phyloP scores from a whole-genome alignment of 2,329 filamentous ascomycete genomes.

The Phialophora chinensis region DNA sequence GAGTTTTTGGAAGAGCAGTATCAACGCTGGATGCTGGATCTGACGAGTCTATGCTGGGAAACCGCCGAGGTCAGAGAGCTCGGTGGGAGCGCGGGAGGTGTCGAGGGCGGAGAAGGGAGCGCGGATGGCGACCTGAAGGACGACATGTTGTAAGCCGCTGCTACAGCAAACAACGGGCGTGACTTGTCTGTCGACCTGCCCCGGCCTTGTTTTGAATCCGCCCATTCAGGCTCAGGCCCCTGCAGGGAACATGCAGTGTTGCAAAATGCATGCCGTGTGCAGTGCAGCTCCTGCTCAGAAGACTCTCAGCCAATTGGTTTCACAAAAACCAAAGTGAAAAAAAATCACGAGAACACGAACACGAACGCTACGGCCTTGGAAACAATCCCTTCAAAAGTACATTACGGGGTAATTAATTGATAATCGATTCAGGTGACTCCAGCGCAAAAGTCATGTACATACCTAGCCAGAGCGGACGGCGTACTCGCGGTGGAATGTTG shows the following conservation, averaged over 20 bases:
- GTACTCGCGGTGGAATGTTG: not conserved
- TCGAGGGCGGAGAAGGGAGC: slow-evolving; percentile 20
- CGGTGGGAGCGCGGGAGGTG: slow-evolving; percentile 25
- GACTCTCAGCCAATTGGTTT: not conserved
- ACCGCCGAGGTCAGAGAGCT: slow-evolving; percentile 37
- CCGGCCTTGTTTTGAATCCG: slow-evolving; percentile 14
- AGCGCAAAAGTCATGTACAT: not conserved
- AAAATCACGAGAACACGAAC: not conserved
- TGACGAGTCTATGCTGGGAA: slow-evolving; percentile 39
- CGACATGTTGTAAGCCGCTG: slow-evolving; percentile 27
- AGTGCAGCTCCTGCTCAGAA: not conserved
- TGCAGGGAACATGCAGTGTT: not conserved
- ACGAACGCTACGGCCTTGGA: not conserved
- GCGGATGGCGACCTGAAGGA: slow-evolving; percentile 30
- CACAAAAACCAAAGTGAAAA: not conserved
- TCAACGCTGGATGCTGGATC: slow-evolving; percentile 36
- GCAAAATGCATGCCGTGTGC: not conserved
- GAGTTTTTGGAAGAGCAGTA: slow-evolving; percentile 40
- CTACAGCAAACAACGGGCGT: not conserved
- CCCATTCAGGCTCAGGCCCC: slow-evolving; percentile 4
- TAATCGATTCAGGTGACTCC: not conserved
- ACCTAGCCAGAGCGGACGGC: not conserved
- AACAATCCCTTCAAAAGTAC: not conserved
- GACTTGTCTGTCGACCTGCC: not conserved
- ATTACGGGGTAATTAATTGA: not conserved